phyloP scores from a whole-genome alignment of 2,329 filamentous ascomycete species.

The Emmonsia crescens region DNA sequence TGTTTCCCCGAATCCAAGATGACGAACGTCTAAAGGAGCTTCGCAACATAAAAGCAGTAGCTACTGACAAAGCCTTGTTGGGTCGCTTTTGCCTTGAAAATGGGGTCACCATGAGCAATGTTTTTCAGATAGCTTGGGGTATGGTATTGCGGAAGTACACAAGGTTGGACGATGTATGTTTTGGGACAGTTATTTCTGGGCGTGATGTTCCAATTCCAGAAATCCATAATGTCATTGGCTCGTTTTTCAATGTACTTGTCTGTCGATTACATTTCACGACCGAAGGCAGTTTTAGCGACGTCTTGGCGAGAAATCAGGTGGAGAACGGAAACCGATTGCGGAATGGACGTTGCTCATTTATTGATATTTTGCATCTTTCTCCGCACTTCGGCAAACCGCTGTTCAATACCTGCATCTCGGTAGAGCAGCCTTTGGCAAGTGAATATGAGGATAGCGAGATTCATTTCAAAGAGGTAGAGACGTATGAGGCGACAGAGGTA shows the following conservation, averaged over 20 bases:
- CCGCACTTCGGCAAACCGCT: neutral
- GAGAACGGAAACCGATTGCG: conserved; percentile 1
- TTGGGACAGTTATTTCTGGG: conserved; percentile 31
- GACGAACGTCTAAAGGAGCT: neutral
- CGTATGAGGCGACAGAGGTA: conserved; percentile 10
- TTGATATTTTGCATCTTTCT: conserved; percentile 4
- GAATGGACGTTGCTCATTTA: conserved; percentile 9
- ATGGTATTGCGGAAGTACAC: conserved; percentile 25
- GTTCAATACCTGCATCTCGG: conserved; percentile 11
- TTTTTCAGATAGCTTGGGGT: conserved; percentile 30
- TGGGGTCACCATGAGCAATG: conserved; percentile 16
- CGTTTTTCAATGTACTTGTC: conserved; percentile 13
- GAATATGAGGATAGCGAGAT: neutral
- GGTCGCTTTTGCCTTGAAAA: conserved; percentile 2
- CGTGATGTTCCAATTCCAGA: conserved; percentile 27
- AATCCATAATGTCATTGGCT: conserved; percentile 29
- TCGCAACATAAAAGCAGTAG: neutral
- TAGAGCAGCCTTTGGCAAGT: conserved; percentile 9
- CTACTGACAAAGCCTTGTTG: conserved; percentile 3
- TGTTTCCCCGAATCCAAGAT: conserved; percentile 1
- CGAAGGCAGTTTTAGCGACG: neutral
- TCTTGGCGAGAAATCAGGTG: conserved; percentile 4
- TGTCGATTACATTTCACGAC: conserved; percentile 3
- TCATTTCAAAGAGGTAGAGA: conserved; percentile 7
- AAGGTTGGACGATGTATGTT: conserved; percentile 27